These are phyloP conservation scores for Leptographium galeiforme DNA, from an alignment of 2,329 filamentous ascomycete genomes.

Conservation along the genomic window DNA sequence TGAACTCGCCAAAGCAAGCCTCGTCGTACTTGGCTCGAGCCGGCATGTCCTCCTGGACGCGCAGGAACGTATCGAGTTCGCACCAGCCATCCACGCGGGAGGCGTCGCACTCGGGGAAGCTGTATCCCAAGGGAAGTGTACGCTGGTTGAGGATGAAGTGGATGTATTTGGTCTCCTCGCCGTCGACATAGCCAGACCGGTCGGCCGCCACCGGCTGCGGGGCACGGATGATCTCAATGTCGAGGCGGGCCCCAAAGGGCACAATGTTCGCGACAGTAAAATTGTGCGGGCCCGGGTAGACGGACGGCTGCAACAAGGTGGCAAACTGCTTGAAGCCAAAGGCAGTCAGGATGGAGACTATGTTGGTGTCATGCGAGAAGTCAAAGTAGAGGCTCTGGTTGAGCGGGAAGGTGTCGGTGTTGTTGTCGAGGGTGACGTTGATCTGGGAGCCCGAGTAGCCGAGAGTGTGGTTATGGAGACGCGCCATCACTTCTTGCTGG, in stretches of 20 bases:
- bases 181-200: conserved; percentile 34
- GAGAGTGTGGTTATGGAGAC: conserved; percentile 53
- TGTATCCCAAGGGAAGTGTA: conserved; percentile 54
- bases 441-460: conserved; percentile 45
- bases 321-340: conserved; percentile 61
- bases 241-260: conserved; percentile 58
- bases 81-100: conserved; percentile 63
- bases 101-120: conserved; percentile 49
- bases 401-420: conserved; percentile 54
- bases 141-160: conserved; percentile 65
- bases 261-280: conserved; percentile 55
- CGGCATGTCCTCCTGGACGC: conserved; percentile 45
- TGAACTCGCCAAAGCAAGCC: conserved; percentile 51
- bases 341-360: conserved; percentile 54
- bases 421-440: conserved; percentile 59
- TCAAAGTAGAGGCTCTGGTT: conserved; percentile 65
- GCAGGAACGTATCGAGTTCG: conserved; percentile 54
- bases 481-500: conserved; percentile 59
- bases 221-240: conserved; percentile 60
- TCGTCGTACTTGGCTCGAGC: conserved; percentile 47
- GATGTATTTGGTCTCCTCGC: conserved; percentile 49
- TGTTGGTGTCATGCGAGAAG: conserved; percentile 67
- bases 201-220: conserved; percentile 47
- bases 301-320: conserved; percentile 39
- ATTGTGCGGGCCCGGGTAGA: conserved; percentile 43